Evolutionary conservation across 345 rosid genomes (phyloP).

Genomic region (Melaleuca alternifolia): DNA sequence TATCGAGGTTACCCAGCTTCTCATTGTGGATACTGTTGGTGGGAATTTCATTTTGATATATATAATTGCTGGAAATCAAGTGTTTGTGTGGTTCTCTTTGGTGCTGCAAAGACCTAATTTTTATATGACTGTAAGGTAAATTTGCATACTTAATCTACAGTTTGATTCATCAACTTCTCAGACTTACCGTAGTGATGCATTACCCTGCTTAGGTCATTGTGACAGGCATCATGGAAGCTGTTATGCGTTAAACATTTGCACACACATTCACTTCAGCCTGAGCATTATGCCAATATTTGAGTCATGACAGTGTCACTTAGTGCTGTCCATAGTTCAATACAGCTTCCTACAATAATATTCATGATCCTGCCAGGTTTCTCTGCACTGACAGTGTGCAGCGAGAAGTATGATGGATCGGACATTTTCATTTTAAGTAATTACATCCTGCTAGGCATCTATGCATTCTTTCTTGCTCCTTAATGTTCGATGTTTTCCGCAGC

Average conservation of each 20-base stretch:
- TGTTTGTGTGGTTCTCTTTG: neutral
- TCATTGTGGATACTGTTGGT: neutral
- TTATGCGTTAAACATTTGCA: neutral
- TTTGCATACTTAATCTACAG: neutral
- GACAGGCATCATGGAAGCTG: neutral
- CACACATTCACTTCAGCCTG: neutral
- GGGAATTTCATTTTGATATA: neutral
- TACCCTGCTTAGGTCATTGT: neutral
- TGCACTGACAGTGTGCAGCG: constrained; percentile 97
- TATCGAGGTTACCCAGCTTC: neutral
- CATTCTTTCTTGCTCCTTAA: neutral
- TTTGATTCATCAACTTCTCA: neutral
- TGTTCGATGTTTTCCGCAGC: neutral
- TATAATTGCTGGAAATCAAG: neutral
- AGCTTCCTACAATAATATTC: constrained; percentile 63
- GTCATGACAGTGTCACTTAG: constrained; percentile 31
- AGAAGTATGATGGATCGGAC: constrained; percentile 98
- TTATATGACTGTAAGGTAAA: neutral
- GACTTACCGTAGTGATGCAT: neutral
- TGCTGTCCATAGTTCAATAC: constrained; percentile 28
- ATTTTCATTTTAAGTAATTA: constrained; percentile 1
- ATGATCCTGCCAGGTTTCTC: constrained; percentile 96
- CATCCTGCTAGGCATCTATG: neutral
- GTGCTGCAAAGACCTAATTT: neutral
- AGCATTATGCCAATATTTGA: constrained; percentile 1